These are phyloP conservation scores for Nepenthes alata DNA, from an alignment of 179 eudicot genomes.

Conservation along the genomic window DNA sequence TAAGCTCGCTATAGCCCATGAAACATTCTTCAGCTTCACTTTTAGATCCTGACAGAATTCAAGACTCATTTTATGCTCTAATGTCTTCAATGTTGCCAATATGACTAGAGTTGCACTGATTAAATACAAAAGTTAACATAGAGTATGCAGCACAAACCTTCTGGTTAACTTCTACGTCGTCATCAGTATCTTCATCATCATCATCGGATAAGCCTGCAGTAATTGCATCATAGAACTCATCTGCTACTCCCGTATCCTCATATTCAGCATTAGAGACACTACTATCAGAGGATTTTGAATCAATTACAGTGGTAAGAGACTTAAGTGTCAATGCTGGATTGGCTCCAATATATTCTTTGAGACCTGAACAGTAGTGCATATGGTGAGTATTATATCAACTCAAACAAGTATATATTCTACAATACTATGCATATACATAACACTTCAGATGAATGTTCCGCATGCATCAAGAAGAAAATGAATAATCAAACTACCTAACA, in stretches of 20 bases:
- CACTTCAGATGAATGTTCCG: background rate
- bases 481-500: too few species aligned
- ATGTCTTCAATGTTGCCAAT: conserved; percentile 4
- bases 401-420: background rate
- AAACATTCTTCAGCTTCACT: conserved; percentile 48
- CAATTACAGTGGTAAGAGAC: conserved; percentile 24
- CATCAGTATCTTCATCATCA: conserved; percentile 63
- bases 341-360: conserved; percentile 85
- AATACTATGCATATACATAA: background rate
- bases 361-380: conserved; percentile 32
- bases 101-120: background rate
- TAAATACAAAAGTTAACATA: conserved; percentile 7
- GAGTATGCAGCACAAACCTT: conserved; percentile 35
- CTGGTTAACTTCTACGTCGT: conserved; percentile 23
- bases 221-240: conserved; percentile 88
- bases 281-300: conserved; percentile 34
- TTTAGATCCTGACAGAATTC: conserved; percentile 36
- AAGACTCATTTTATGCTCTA: conserved; percentile 7
- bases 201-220: conserved; percentile 51
- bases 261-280: conserved; percentile 41
- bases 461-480: background rate
- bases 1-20: conserved; percentile 61
- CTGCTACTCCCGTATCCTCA: conserved; percentile 42
- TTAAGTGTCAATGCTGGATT: conserved; percentile 46
- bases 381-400: background rate